phyloP scores from a whole-genome alignment of 805 yeast genomes.

The Ogataea neopini region DNA sequence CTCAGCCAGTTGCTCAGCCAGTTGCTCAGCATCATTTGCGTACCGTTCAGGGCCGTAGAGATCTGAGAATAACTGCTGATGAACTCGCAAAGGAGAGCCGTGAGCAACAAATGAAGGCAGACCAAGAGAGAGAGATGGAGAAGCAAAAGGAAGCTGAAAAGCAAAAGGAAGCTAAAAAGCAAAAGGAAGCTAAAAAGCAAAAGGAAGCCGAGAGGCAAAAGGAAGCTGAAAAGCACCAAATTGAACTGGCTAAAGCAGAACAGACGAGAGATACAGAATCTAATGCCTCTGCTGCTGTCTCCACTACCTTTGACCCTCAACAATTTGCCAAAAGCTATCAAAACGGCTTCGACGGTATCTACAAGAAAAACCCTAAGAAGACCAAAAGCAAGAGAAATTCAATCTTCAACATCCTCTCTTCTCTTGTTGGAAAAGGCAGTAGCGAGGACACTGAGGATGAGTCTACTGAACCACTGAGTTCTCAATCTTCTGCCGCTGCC shows the following conservation, averaged over 20 bases:
- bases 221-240: too few species aligned
- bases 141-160: neutral
- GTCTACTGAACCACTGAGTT: conserved; percentile 1
- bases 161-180: neutral
- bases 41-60: neutral
- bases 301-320: conserved; percentile 20
- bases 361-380: conserved; percentile 10
- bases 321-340: conserved; percentile 25
- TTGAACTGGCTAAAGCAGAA: too few species aligned
- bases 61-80: conserved; percentile 1
- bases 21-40: neutral
- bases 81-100: neutral
- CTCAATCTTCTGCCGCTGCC: neutral
- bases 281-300: neutral
- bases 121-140: neutral
- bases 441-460: neutral
- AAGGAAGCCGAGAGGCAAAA: too few species aligned
- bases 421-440: conserved; percentile 10
- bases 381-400: conserved; percentile 27
- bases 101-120: too few species aligned
- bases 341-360: conserved; percentile 21
- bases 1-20: too few species aligned
- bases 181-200: neutral
- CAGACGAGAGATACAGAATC: too few species aligned
- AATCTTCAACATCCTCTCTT: conserved; percentile 29